Conservation (phyloP, 192 early-diverging fungal species). For the Coemansia sp. region DNA sequence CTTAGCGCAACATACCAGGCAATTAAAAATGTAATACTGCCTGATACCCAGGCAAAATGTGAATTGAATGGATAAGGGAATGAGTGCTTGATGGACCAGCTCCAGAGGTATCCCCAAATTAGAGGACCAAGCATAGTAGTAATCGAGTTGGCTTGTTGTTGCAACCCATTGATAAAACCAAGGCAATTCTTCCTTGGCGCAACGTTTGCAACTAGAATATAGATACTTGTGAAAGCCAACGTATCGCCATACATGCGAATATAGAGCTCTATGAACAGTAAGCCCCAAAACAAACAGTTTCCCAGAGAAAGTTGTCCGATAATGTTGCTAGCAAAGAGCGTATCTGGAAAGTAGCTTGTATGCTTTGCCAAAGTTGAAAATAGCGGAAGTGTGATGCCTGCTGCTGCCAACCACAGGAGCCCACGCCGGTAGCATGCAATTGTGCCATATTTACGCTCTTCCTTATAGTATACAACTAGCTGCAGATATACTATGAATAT, state of each 20-base stretch:
- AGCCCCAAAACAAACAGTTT: background rate
- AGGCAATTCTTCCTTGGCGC: conserved; percentile 28
- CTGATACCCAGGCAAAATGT: conserved; percentile 27
- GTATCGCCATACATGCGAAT: background rate
- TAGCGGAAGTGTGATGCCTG: conserved; percentile 5
- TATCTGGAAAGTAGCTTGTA: background rate
- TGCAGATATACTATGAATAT: conserved; percentile 52
- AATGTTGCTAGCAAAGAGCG: background rate
- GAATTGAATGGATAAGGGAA: too few relatives aligned
- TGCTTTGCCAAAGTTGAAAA: conserved; percentile 6
- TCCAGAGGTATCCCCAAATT: conserved; percentile 20
- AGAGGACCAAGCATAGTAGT: conserved; percentile 29
- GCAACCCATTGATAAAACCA: conserved; percentile 36
- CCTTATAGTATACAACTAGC: conserved; percentile 38
- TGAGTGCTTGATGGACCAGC: conserved; percentile 36
- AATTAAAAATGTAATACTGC: background rate
- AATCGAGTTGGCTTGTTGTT: conserved; percentile 21
- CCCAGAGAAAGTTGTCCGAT: background rate
- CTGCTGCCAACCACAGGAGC: conserved; percentile 2
- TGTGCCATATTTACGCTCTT: conserved; percentile 28
- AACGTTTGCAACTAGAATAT: too few relatives aligned
- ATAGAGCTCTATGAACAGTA: background rate
- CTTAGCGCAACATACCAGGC: background rate
- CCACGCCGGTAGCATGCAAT: conserved; percentile 41
- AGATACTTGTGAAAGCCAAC: too few relatives aligned